Evolutionary conservation across 495 filamentous ascomycete species (phyloP).

Genomic region (Sordaria brevicollis): DNA sequence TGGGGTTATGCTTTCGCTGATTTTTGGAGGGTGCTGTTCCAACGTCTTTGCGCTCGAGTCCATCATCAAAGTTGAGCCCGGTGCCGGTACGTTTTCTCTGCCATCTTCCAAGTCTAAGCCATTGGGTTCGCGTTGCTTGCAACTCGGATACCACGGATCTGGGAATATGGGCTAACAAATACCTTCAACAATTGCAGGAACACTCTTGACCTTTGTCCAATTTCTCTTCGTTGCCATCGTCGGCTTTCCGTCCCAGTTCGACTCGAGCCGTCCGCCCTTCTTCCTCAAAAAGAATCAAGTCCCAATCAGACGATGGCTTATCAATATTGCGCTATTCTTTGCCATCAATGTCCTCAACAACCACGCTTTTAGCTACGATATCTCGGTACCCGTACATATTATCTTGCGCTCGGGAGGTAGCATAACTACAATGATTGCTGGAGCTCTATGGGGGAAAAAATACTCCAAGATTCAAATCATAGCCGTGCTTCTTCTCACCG

Average conservation of each 20-base stretch:
- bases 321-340: conserved; percentile 87
- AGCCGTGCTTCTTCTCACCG: conserved; percentile 69
- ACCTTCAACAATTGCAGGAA: conserved; percentile 39
- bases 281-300: conserved; percentile 71
- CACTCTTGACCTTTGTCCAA: conserved; percentile 88
- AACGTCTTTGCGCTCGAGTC: conserved; percentile 97
- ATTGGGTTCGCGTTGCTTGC: neutral
- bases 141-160: neutral
- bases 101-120: neutral
- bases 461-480: conserved; percentile 73
- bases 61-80: conserved; percentile 76
- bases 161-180: neutral
- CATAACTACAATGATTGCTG: conserved; percentile 84
- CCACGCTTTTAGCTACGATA: conserved; percentile 92
- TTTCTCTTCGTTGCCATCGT: conserved; percentile 77
- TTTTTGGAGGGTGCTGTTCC: conserved; percentile 95
- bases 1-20: conserved; percentile 67
- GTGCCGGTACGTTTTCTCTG: conserved; percentile 37
- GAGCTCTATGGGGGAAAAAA: conserved; percentile 70
- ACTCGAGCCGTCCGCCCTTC: conserved; percentile 46
- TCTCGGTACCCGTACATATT: conserved; percentile 94
- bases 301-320: conserved; percentile 71
- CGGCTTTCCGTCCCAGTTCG: conserved; percentile 62
- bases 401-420: conserved; percentile 91
- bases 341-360: conserved; percentile 92